Evolutionary conservation across 805 yeast genomes (phyloP).

Genomic region (Saturnispora quitensis): DNA sequence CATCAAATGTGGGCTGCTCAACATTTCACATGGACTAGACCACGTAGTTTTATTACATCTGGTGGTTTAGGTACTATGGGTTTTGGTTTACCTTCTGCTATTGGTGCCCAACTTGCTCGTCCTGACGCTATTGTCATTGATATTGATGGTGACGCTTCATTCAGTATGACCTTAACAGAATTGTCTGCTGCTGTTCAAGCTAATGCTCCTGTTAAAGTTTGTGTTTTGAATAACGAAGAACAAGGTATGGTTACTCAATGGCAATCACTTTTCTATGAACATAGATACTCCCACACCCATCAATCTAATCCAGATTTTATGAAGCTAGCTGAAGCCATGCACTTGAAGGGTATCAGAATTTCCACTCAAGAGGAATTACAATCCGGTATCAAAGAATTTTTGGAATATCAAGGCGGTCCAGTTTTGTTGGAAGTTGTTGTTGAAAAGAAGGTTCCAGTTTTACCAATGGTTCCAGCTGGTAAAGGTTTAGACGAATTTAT

Average conservation of each 20-base stretch:
- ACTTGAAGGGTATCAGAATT: constrained; percentile 72
- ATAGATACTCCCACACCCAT: constrained; percentile 96
- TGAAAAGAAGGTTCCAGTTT: constrained; percentile 89
- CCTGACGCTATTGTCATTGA: constrained; percentile 95
- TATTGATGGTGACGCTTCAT: constrained; percentile 98
- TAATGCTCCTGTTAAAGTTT: constrained; percentile 78
- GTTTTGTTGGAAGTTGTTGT: constrained; percentile 83
- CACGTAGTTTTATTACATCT: constrained; percentile 92
- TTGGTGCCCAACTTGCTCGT: constrained; percentile 94
- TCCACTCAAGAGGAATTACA: constrained; percentile 57
- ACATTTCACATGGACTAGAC: constrained; percentile 87
- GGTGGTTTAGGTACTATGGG: constrained; percentile 99
- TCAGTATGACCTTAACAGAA: constrained; percentile 94
- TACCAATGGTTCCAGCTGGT: constrained; percentile 98
- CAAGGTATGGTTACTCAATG: constrained; percentile 99
- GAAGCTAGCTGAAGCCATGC: constrained; percentile 92
- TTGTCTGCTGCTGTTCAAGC: constrained; percentile 92
- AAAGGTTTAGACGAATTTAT: constrained; percentile 91
- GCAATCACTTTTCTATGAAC: constrained; percentile 96
- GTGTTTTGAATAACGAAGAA: constrained; percentile 92
- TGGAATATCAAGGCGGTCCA: constrained; percentile 69
- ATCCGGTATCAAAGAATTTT: constrained; percentile 53
- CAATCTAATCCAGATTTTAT: constrained; percentile 91
- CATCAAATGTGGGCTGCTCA: constrained; percentile 99
- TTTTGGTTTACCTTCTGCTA: constrained; percentile 93